Conservation (phyloP, 1,139 yeast genomes). For the Nakaseomyces kungkrabaensis region DNA sequence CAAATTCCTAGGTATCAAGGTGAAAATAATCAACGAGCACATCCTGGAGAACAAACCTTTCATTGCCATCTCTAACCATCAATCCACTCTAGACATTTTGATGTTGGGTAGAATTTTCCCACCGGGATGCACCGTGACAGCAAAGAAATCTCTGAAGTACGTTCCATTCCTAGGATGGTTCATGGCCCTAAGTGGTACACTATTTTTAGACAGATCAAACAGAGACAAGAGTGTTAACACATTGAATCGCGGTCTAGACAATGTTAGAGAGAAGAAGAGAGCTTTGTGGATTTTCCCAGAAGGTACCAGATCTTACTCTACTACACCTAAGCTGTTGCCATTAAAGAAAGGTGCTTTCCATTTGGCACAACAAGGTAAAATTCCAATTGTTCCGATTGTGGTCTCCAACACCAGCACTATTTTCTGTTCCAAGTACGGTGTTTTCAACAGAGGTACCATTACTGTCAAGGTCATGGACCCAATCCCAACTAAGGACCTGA, state of each 20-base stretch:
- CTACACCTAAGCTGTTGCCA: conserved; percentile 61
- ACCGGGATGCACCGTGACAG: conserved; percentile 83
- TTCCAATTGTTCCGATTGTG: conserved; percentile 82
- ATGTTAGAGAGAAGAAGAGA: conserved; percentile 50
- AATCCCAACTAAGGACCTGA: conserved; percentile 46
- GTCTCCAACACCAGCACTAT: conserved; percentile 76
- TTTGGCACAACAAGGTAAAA: conserved; percentile 82
- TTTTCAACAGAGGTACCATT: conserved; percentile 60
- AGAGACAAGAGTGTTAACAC: conserved; percentile 67
- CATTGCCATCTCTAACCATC: conserved; percentile 82
- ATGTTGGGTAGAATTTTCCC: conserved; percentile 79
- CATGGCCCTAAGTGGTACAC: conserved; percentile 82
- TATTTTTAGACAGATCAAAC: conserved; percentile 79
- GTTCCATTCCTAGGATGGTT: conserved; percentile 97
- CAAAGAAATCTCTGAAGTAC: conserved; percentile 73
- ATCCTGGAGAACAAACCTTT: conserved; percentile 56
- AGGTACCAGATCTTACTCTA: conserved; percentile 82
- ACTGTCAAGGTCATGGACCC: conserved; percentile 61
- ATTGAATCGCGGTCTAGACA: conserved; percentile 55
- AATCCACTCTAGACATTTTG: conserved; percentile 74
- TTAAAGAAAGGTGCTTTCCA: conserved; percentile 98
- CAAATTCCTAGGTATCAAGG: conserved; percentile 53
- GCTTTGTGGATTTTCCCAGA: conserved; percentile 86
- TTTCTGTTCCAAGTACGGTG: conserved; percentile 45
- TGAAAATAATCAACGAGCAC: conserved; percentile 56